A percentile compares a stretch with the other conserved stretches of the same genome.
Evolutionary conservation across 2,329 filamentous ascomycete species (phyloP).

Genomic region (Elsinoe ampelina): DNA sequence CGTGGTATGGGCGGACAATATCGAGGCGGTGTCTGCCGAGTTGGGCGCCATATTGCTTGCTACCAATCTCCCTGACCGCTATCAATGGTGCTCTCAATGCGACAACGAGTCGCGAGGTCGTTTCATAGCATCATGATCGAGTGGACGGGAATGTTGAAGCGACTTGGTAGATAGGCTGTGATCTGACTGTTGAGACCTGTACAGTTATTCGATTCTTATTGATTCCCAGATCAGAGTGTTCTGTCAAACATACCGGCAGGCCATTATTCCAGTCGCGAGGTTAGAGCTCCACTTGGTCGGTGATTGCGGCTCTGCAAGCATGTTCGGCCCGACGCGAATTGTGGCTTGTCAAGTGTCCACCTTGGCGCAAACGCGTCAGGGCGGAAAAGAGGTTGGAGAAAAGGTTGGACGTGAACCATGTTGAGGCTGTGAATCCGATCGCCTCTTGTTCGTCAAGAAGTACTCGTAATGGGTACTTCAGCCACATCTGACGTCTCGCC

Average conservation of each 20-base stretch:
- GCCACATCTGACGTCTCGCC: neutral
- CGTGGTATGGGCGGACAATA: conserved; percentile 29
- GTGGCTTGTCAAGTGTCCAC: neutral
- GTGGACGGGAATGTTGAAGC: neutral
- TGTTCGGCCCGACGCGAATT: neutral
- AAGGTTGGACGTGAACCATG: neutral
- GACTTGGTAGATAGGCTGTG: too few relatives aligned
- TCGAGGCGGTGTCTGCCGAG: conserved; percentile 33
- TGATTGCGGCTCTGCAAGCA: neutral
- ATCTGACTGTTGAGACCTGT: too few relatives aligned
- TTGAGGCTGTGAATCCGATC: conserved; percentile 3
- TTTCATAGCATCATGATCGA: neutral
- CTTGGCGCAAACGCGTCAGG: conserved; percentile 5
- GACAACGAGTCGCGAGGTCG: neutral
- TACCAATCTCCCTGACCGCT: neutral
- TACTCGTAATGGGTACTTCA: conserved; percentile 10
- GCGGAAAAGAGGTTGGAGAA: neutral
- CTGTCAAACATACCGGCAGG: too few relatives aligned
- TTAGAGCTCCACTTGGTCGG: neutral
- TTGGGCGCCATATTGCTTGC: conserved; percentile 19
- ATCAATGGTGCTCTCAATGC: neutral
- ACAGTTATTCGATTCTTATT: too few relatives aligned
- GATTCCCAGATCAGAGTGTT: too few relatives aligned
- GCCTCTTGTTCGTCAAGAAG: neutral
- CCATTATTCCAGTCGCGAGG: neutral